Conservation (phyloP, 108 stramenopile species). For the Stephanodiscus triporus region DNA sequence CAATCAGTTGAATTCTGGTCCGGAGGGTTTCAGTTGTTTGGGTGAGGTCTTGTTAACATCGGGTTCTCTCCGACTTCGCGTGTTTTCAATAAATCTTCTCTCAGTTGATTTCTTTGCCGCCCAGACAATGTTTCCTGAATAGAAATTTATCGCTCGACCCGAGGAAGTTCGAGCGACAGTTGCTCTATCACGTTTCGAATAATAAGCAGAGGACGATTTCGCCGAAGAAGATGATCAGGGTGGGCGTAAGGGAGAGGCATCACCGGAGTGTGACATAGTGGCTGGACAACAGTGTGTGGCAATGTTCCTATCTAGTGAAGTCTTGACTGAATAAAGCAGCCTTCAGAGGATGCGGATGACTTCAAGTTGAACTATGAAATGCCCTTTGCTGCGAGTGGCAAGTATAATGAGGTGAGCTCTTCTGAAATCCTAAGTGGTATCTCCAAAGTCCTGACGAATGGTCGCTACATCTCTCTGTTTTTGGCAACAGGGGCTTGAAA, state of each 20-base stretch:
- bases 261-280: constrained; percentile 87
- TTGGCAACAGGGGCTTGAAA: constrained; percentile 48
- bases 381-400: constrained; percentile 46
- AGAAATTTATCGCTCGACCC: constrained; percentile 74
- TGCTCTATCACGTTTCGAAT: constrained; percentile 82
- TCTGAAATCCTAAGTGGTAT: background rate
- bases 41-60: background rate
- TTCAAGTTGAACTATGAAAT: constrained; percentile 93
- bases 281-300: constrained; percentile 93
- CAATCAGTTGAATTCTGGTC: background rate
- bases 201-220: constrained; percentile 75
- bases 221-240: constrained; percentile 54
- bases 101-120: too few relatives aligned
- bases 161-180: constrained; percentile 70
- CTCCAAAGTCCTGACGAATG: background rate
- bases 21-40: background rate
- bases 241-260: constrained; percentile 67
- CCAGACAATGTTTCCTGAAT: constrained; percentile 79
- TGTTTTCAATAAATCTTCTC: background rate
- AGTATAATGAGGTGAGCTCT: constrained; percentile 44
- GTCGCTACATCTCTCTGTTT: background rate
- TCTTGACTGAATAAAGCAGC: constrained; percentile 57
- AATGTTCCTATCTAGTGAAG: constrained; percentile 71
- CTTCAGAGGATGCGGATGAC: constrained; percentile 80
- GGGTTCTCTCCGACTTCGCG: background rate